Conservation (phyloP, 352 stramenopile genomes). For the Aphanomyces astaci region DNA sequence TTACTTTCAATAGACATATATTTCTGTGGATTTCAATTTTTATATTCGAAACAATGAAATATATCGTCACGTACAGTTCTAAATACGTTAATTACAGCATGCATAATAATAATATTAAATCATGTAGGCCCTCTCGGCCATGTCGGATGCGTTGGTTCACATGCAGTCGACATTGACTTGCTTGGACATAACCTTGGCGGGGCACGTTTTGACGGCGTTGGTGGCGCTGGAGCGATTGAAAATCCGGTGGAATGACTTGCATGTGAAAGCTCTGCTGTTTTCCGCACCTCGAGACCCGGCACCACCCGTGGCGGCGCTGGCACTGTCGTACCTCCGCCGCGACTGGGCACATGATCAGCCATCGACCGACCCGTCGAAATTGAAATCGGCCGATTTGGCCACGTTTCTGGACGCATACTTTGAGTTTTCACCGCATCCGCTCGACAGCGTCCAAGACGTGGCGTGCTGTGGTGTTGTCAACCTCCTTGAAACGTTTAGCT, state of each 20-base stretch:
- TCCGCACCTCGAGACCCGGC: slow-evolving; percentile 7
- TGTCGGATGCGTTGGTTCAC: not conserved
- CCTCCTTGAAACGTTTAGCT: slow-evolving; percentile 32
- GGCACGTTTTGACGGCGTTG: slow-evolving; percentile 14
- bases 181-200: slow-evolving; percentile 8
- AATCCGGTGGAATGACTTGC: not conserved
- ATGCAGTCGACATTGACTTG: not conserved
- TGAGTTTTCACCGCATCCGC: slow-evolving; percentile 30
- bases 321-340: slow-evolving; percentile 33
- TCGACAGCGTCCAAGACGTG: slow-evolving; percentile 45
- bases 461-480: slow-evolving; percentile 37
- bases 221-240: slow-evolving; percentile 10
- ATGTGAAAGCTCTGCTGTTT: slow-evolving; percentile 8
- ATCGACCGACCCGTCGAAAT: slow-evolving; percentile 29
- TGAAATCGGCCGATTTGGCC: slow-evolving; percentile 36
- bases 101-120: too few relatives aligned
- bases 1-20: too few relatives aligned
- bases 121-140: not conserved
- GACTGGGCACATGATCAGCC: too few relatives aligned
- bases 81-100: too few relatives aligned
- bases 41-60: too few relatives aligned
- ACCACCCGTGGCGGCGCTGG: slow-evolving; percentile 30
- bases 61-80: too few relatives aligned
- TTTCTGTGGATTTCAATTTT: too few relatives aligned
- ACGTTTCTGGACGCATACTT: slow-evolving; percentile 36